phyloP scores from a whole-genome alignment of 768 basidiomycete genomes.

The Suillus subalutaceus region DNA sequence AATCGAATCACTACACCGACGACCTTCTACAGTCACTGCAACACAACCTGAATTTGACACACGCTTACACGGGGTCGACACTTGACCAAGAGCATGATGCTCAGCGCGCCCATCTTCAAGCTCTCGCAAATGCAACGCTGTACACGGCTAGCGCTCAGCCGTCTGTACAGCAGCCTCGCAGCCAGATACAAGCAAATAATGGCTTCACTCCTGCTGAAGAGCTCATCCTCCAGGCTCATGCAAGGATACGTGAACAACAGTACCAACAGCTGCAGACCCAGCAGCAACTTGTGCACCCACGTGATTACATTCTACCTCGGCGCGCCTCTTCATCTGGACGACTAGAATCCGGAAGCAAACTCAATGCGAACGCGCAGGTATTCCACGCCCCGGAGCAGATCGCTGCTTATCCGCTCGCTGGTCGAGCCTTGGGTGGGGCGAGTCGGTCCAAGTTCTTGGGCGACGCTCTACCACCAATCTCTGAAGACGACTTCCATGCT shows the following conservation, averaged over 20 bases:
- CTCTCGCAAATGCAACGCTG: conserved; percentile 24
- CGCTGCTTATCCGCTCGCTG: conserved; percentile 7
- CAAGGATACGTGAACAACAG: conserved; percentile 19
- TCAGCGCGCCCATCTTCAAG: conserved; percentile 26
- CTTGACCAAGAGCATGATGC: conserved; percentile 19
- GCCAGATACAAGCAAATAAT: conserved; percentile 41
- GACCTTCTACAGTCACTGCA: conserved; percentile 39
- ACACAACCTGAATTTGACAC: conserved; percentile 23
- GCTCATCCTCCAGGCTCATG: conserved; percentile 63
- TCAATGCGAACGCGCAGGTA: conserved; percentile 12
- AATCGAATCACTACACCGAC: conserved; percentile 42
- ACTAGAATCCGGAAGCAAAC: conserved; percentile 11
- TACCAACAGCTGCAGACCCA: conserved; percentile 23
- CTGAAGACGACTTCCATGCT: conserved; percentile 41
- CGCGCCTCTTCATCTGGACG: background rate
- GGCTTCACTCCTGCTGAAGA: conserved; percentile 75
- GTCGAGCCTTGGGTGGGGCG: background rate
- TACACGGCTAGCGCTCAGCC: conserved; percentile 15
- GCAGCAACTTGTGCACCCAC: conserved; percentile 3
- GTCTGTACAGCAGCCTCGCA: conserved; percentile 20
- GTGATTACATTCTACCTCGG: background rate
- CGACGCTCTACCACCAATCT: conserved; percentile 31
- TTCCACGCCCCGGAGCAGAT: conserved; percentile 12
- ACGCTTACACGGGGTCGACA: conserved; percentile 17
- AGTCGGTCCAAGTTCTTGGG: conserved; percentile 15